Conservation (phyloP, 2,329 filamentous ascomycete genomes). For the Leptographium wingfieldii region DNA sequence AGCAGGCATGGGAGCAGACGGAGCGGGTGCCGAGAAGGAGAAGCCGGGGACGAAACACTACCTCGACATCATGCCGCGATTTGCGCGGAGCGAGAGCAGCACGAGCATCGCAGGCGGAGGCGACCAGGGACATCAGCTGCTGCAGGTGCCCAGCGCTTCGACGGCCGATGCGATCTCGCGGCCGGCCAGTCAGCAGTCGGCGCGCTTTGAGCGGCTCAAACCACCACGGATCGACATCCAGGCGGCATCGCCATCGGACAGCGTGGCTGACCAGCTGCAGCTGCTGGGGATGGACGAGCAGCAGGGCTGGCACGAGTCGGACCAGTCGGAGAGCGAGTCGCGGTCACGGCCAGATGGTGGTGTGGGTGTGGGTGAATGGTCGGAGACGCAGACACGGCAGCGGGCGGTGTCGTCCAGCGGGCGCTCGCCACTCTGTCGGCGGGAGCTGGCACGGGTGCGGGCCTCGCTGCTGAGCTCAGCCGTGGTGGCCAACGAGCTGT, state of each 20-base stretch:
- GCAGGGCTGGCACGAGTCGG: neutral
- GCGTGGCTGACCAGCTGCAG: conserved; percentile 5
- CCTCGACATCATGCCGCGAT: conserved; percentile 39
- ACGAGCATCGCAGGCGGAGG: neutral
- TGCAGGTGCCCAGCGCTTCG: neutral
- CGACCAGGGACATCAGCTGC: neutral
- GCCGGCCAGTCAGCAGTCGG: conserved; percentile 27
- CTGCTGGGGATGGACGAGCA: conserved; percentile 8
- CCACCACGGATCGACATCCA: conserved; percentile 36
- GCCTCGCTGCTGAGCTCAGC: conserved; percentile 70
- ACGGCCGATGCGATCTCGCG: conserved; percentile 14
- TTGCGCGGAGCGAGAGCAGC: conserved; percentile 19
- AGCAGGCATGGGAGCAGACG: neutral
- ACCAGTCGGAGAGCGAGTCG: conserved; percentile 7
- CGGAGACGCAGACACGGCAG: neutral
- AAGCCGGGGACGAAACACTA: conserved; percentile 27
- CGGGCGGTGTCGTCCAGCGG: neutral
- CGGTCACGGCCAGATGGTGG: neutral
- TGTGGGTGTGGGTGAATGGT: neutral
- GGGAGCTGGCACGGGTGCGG: conserved; percentile 70
- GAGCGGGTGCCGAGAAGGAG: conserved; percentile 11
- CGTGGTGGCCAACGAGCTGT: conserved; percentile 79
- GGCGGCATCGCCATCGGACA: conserved; percentile 25
- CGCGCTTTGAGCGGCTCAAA: conserved; percentile 35
- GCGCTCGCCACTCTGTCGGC: conserved; percentile 25